Base-by-base conservation (phyloP, 768 basidiomycete genomes). In the Baorangia bicolor region DNA sequence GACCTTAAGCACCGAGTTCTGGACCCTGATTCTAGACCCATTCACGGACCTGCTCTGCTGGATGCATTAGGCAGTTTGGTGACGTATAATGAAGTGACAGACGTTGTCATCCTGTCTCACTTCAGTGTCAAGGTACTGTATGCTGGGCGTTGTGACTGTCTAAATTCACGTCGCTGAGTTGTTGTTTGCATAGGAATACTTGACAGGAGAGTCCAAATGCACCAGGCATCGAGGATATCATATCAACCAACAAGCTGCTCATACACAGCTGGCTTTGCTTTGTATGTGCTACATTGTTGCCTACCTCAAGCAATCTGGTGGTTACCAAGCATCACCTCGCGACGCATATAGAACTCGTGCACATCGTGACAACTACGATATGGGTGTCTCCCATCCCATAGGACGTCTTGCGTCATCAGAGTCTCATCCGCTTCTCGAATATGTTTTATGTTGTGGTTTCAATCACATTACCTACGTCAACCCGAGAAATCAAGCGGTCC, bases 91-190 rank as follows among this genome's bases (percentile, higher is more conserved):
- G 42, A 50, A n/a, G 14, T 25, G 18, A 55, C 41, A 18, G 53
- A 49, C 9, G 20, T 39, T 11, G 27, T 55, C 14, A 50, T 34
- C 12, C 20, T 58, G 13, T 55, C 57, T 5, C 57, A 58, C 20
- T 39, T 44, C 33, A 56, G 55, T 35, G 57, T 58, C 7, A 33
- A 56, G 57, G 57, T 58, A n/a, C n/a, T n/a, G n/a, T n/a, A 39
- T 20, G 30, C 4, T 54, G 2, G 4, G 20, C 20, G 23, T 20
- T n/a, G 6, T 16, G 9, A 31, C 13, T 0, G 18, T n/a, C 7
- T 11, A 9, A 38, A 9, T 14, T 16, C 2, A 13, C 10, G 2
- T 6, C 16, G 12, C 44, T 51, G 31, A 55, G 20, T 33, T 38
- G 6, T n/a, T n/a, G 9, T 33, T 33, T 37, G 13, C 2, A 4